Base-by-base conservation (phyloP, 148 eudicot genomes). In the Rhododendron ovatum region DNA sequence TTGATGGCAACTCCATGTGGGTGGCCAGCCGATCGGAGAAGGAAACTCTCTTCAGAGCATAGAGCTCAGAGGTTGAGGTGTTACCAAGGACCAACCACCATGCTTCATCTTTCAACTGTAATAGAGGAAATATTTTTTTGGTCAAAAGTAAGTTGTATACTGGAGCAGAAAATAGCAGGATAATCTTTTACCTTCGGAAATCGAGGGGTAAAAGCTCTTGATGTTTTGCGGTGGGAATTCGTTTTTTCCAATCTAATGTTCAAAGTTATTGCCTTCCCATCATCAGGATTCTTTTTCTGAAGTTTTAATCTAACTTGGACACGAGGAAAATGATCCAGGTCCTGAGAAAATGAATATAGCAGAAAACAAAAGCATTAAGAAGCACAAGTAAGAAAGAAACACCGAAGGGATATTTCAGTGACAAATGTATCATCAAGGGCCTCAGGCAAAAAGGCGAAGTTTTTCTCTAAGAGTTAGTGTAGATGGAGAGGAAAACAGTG, bases 21-120 rank as follows among this genome's bases (percentile, higher is more conserved):
- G 95, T 96, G 80, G 88, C 91, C 87, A 95, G 85, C 75, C 89
- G 90, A 76, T 87, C 88, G 2, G 90, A 87, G 86, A 96, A 96
- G 65, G 99, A 92, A 82, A 96, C 93, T 89, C 98, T 92, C 90
- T 93, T 96, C 86, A 95, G 57, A 83, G 96, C 96, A 86, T 90
- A 89, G 61, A 96, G 89, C 88, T 96, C 98, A 81, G 94, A 90
- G 83, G 95, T 92, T 39, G 90, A 76, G 57, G 93, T 92, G 86
- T 95, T 94, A 51, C 94, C 95, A 9, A 96, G 94, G 83, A 96
- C 91, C 86, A 96, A 85, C 98, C 99, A 96, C 99, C 99, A 96
- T 1, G 99, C 98, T 91, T 96, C 99, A 84, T 94, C 96, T 94
- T 96, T 96, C 86, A 95, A 90, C 98, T 96, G 90, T 37, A 37